Conservation (phyloP, 164 flowering plant species). For the Chimonanthus salicifolius region DNA sequence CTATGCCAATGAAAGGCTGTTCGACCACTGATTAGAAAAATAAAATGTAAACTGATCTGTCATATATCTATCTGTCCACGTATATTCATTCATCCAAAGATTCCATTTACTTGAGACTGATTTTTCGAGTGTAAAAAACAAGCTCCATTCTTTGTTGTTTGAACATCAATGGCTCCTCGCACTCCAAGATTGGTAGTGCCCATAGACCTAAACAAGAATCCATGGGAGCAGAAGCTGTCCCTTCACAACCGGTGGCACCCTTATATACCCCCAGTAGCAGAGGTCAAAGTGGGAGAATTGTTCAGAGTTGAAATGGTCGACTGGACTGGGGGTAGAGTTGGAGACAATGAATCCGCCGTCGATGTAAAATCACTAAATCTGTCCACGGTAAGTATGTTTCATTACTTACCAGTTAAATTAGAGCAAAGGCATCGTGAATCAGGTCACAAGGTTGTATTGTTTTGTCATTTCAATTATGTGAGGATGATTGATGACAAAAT, state of each 20-base stretch:
- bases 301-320: constrained; percentile 80
- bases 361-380: constrained; percentile 63
- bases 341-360: constrained; percentile 51
- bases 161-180: constrained; percentile 55
- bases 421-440: neutral
- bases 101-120: neutral
- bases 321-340: constrained; percentile 70
- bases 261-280: constrained; percentile 58
- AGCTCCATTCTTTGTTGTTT: neutral
- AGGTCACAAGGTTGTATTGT: too few species aligned
- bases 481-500: neutral
- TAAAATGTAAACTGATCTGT: too few species aligned
- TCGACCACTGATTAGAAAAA: too few species aligned
- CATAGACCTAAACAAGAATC: constrained; percentile 65
- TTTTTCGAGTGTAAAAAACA: neutral
- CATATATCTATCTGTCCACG: neutral
- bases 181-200: constrained; percentile 61
- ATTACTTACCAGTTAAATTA: neutral
- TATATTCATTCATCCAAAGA: neutral
- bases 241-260: constrained; percentile 99
- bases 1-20: too few species aligned
- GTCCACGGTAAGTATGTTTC: constrained; percentile 51
- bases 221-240: constrained; percentile 68
- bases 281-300: constrained; percentile 49
- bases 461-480: too few species aligned